Evolutionary conservation across 768 basidiomycete species (phyloP), one percentile per base, ranked within the genome.

Genomic region (Calocybe gangraenosa): DNA sequence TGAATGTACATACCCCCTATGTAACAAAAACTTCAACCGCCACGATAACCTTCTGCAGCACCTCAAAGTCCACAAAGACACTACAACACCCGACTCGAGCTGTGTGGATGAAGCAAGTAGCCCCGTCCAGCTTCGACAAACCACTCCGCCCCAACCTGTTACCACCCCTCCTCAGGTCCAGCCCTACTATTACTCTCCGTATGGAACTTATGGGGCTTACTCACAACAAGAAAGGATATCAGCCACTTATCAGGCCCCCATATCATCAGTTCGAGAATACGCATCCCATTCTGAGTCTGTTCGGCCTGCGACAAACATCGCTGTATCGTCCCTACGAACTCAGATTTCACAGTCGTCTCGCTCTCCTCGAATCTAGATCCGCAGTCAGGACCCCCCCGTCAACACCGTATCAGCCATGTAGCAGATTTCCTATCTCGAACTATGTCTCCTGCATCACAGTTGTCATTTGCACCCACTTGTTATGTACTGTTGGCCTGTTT

Each of bases 11-110:
- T 75, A 76, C 56, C 71, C 78, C 3, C 59, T 68, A 22, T 91
- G 87, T 65, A 77, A 76, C 59, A 87, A 87, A 59, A 71, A 70
- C 53, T 91, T 90, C 60, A 87, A 85, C 48, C 74, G 87, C 49
- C 83, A 84, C 52, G 87, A 90, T 58, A 90, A 90, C 61, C 75
- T 90, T 25, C 71, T 84, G 37, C 87, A 90, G 62, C 87, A 90
- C 55, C 65, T 84, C 60, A 81, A 82, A 55, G 82, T 87, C 14
- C 86, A 88, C 64, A 73, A 75, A 48, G 66, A 70, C 31, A 57
- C 52, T 11, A 43, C 55, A 21, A 43, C 49, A 2, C 45, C 53
- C 11, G 45, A 49, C 14, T 51, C 52, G 10, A 46, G 45, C 7
- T 22, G 37, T 19, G 33, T 48, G 30, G 53, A 54, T n/a, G 56